Evolutionary conservation across 2,329 filamentous ascomycete species (phyloP), one percentile per base, ranked within the genome.

Genomic region (Pyricularia grisea): DNA sequence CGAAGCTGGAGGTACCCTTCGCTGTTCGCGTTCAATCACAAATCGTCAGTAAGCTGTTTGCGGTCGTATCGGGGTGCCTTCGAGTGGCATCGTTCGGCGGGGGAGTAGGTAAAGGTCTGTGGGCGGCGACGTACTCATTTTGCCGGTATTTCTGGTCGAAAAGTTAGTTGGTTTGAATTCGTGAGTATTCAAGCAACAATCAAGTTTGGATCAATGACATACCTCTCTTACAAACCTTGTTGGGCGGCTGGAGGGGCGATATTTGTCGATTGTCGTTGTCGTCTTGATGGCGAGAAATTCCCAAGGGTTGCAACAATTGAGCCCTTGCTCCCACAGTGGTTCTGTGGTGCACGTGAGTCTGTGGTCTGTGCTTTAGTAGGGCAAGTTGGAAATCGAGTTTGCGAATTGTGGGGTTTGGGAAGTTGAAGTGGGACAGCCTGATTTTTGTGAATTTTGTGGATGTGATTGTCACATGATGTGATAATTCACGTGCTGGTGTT

Each of bases 1-100:
- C 73, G 71, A 68, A 74, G 78, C 82, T 84, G 78, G 83, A 84
- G 76, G 84, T 85, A 82, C 84, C 84, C 83, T 85, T 85, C 76
- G 83, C 83, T 85, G 75, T 73, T 50, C 69, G 65, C 60, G 72
- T 75, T 76, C 78, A 73, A 72, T 70, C 70, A 70, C 69, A 65
- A 72, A 76, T 75, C 75, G 76, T 72, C 72, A 71, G 69, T 69
- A 67, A 61, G n/a, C 68, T 63, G 61, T 36, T 60, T 33, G 58
- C 66, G 69, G 66, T 73, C 70, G 67, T 66, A 50, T 61, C 36
- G 33, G 30, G 33, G 64, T 71, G 72, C 12, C 58, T 58, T n/a
- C 17, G 58, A 61, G 58, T 36, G 50, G 66, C 58, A 30, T 73
- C 69, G 72, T 71, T 69, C 69, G 69, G 63, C 70, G 70, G 65